Evolutionary conservation across 2,329 filamentous ascomycete species (phyloP).

Genomic region (Colletotrichum theobromicola): DNA sequence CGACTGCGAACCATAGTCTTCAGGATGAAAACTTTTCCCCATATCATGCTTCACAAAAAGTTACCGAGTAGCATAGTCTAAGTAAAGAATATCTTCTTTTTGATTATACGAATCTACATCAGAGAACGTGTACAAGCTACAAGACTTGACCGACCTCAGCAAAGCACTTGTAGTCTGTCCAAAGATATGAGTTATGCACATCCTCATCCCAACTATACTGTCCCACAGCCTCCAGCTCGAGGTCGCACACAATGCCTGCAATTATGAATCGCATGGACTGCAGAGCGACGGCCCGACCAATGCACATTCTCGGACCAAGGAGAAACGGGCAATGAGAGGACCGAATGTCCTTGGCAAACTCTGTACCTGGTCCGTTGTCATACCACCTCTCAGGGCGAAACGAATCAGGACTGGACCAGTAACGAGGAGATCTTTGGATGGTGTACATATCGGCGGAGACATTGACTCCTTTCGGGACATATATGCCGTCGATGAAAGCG

Average conservation of each 20-base stretch:
- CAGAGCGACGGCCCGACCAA: conserved; percentile 26
- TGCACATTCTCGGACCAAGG: conserved; percentile 33
- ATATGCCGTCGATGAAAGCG: conserved; percentile 31
- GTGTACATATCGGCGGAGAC: conserved; percentile 42
- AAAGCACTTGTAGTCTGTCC: neutral
- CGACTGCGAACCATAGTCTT: neutral
- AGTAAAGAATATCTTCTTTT: too few relatives aligned
- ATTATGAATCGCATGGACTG: neutral
- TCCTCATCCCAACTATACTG: neutral
- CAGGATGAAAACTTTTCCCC: fast-evolving
- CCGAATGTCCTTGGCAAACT: conserved; percentile 26
- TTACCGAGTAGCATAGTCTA: neutral
- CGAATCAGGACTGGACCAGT: conserved; percentile 34
- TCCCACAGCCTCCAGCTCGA: neutral
- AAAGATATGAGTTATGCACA: neutral
- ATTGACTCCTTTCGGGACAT: conserved; percentile 37
- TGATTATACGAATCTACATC: neutral
- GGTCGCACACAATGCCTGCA: neutral
- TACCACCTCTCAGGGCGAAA: conserved; percentile 40
- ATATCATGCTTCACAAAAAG: neutral
- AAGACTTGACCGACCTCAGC: neutral
- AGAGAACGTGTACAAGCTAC: neutral
- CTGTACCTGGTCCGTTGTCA: conserved; percentile 14
- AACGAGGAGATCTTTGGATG: conserved; percentile 31
- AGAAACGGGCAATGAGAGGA: conserved; percentile 32